These are phyloP conservation scores for Ochetophila trinervis DNA, from an alignment of 306 rosid genomes.

Conservation along the genomic window DNA sequence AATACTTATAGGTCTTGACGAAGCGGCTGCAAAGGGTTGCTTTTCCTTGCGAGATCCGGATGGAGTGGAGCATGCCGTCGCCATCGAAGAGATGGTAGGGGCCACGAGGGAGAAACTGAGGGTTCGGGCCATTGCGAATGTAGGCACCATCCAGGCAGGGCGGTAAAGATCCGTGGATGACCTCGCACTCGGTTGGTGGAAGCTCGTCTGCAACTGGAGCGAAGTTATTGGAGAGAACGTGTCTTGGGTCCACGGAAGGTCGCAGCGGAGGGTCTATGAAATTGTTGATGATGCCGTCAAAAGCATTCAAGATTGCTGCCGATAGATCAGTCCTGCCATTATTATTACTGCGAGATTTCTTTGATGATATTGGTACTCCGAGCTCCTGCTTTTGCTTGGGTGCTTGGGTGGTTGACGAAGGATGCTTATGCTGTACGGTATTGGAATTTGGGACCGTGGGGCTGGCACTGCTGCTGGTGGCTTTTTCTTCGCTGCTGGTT, in stretches of 20 bases:
- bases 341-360: slow-evolving; percentile 5
- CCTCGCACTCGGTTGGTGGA: slow-evolving; percentile 65
- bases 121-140: slow-evolving; percentile 90
- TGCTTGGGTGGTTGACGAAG: slow-evolving; percentile 11
- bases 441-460: too few species aligned
- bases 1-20: slow-evolving; percentile 66
- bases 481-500: slow-evolving; percentile 38
- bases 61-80: slow-evolving; percentile 86
- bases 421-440: too few species aligned
- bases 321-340: too few species aligned
- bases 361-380: background rate
- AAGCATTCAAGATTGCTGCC: slow-evolving; percentile 41
- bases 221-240: slow-evolving; percentile 58
- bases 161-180: slow-evolving; percentile 52
- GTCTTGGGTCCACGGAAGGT: slow-evolving; percentile 57
- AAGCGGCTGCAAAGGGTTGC: slow-evolving; percentile 78
- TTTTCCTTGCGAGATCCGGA: slow-evolving; percentile 51
- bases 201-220: slow-evolving; percentile 68
- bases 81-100: slow-evolving; percentile 95
- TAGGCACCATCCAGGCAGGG: slow-evolving; percentile 69
- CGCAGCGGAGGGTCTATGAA: slow-evolving; percentile 77
- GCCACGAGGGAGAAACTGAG: slow-evolving; percentile 84
- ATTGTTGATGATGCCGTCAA: slow-evolving; percentile 67
- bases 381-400: background rate
- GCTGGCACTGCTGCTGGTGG: slow-evolving; percentile 2